Evolutionary conservation across 2,329 filamentous ascomycete species (phyloP), one percentile per base, ranked within the genome.

Genomic region (Aureobasidium sp.): DNA sequence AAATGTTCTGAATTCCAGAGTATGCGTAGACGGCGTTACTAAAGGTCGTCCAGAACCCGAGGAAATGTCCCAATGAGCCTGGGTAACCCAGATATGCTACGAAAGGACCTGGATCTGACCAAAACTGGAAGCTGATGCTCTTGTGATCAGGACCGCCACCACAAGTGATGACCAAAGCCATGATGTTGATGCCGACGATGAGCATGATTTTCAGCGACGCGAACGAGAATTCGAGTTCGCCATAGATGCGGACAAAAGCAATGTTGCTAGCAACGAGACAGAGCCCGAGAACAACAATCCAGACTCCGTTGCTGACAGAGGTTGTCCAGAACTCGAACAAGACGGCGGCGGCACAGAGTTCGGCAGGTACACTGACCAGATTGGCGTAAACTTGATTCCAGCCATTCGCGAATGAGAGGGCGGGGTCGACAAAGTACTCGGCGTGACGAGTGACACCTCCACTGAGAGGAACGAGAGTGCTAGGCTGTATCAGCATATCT

Each of bases 351-450:
- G 64, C 62, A 12, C 53, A 57, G 19, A 66, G 27, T 33, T 66
- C 65, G 5, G 64, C 54, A 8, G 59, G 47, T 27, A 66, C 45
- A 24, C 50, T 40, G 27, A 52, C 22, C 2, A 52, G 42, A 81
- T 81, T 67, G 60, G 90, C 83, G 68, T 78, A 91, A 86, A 87
- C 92, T 74, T 92, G 92, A 63, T 90, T 85, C 88, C 88, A 92
- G 22, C 89, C 89, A 81, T 91, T 88, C 22, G 88, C 81, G 68
- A 91, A 91, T 8, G 87, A 88, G 52, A 91, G 77, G 61, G 85
- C 85, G 12, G 84, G 85, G 69, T 89, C 85, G 62, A 91, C 81
- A 68, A 93, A 90, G 19, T 89, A 86, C 42, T 85, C 81, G 24
- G 89, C 88, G 68, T 91, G 93, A 45, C 85, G 81, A 33, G 88